Percentiles rank a stretch among this genome's conserved stretches.
Conservation (phyloP, 345 rosid genomes). For the Salix viminalis region DNA sequence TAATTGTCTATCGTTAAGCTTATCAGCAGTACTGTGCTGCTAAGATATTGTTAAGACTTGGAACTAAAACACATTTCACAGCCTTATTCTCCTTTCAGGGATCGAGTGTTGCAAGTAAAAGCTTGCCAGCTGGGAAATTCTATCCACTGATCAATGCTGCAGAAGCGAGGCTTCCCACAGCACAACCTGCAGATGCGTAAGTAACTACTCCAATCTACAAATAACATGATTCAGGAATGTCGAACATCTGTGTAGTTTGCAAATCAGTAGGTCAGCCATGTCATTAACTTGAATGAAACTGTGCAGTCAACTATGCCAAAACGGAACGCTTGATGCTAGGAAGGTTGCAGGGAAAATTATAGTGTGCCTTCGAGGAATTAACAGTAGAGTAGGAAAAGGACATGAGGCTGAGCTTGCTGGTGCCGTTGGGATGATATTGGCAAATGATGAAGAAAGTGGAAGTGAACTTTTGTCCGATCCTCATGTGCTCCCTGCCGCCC, state of each 20-base stretch:
- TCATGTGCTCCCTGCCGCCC: slow-evolving; percentile 44
- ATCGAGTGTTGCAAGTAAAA: neutral
- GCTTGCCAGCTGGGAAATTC: neutral
- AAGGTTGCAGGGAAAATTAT: slow-evolving; percentile 56
- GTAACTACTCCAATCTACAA: neutral
- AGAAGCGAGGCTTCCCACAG: neutral
- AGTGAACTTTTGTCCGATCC: slow-evolving; percentile 25
- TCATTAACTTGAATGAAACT: too few species aligned
- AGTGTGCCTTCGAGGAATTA: slow-evolving; percentile 33
- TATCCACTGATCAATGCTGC: slow-evolving; percentile 1
- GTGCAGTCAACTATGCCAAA: neutral
- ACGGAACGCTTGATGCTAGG: slow-evolving; percentile 39
- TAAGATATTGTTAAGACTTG: too few species aligned
- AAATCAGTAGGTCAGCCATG: too few species aligned
- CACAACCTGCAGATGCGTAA: neutral
- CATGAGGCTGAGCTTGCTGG: slow-evolving; percentile 27
- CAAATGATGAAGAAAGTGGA: slow-evolving; percentile 21
- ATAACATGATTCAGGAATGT: neutral
- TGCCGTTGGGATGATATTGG: slow-evolving; percentile 49
- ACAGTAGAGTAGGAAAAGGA: slow-evolving; percentile 25
- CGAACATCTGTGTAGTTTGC: too few species aligned
- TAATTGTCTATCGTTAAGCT: neutral
- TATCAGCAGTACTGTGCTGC: too few species aligned
- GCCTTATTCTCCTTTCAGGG: slow-evolving; percentile 5
- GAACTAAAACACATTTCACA: too few species aligned